phyloP scores from a whole-genome alignment of 164 flowering plant species.

The Berberis thunbergii region DNA sequence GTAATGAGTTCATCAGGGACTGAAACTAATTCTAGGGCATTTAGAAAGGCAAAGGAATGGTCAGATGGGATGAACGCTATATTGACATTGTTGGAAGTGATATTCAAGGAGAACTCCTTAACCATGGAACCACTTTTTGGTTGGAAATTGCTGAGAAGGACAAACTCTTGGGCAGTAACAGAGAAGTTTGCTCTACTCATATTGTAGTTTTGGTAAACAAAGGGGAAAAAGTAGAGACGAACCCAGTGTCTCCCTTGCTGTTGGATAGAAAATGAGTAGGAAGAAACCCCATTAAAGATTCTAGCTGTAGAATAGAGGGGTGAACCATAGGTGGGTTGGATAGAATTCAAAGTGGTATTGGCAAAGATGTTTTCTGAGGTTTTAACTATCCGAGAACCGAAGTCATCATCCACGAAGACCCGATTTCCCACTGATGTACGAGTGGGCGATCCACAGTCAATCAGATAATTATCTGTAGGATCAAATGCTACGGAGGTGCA shows the following conservation, averaged over 20 bases:
- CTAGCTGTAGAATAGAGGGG: conserved; percentile 48
- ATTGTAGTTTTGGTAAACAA: conserved; percentile 21
- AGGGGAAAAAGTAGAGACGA: conserved; percentile 77
- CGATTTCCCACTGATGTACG: conserved; percentile 37
- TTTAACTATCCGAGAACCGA: conserved; percentile 23
- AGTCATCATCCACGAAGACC: conserved; percentile 41
- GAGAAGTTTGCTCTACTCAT: conserved; percentile 48
- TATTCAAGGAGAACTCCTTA: conserved; percentile 54
- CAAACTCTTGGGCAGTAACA: conserved; percentile 40
- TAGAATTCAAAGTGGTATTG: conserved; percentile 20
- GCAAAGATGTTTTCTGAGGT: conserved; percentile 29
- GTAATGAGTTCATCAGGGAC: conserved; percentile 56
- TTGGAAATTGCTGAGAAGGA: conserved; percentile 41
- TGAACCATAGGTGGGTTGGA: conserved; percentile 15
- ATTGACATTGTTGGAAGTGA: conserved; percentile 30
- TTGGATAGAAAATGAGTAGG: conserved; percentile 38
- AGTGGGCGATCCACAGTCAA: conserved; percentile 65
- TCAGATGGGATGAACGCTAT: conserved; percentile 43
- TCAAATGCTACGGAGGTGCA: conserved; percentile 24
- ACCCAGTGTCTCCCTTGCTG: conserved; percentile 61
- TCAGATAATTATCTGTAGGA: conserved; percentile 48
- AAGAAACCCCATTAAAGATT: conserved; percentile 32
- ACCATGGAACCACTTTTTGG: conserved; percentile 16
- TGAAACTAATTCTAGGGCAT: conserved; percentile 71
- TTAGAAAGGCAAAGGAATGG: conserved; percentile 67